Evolutionary conservation across 2,329 filamentous ascomycete species (phyloP).

Genomic region (Epicoccum nigrum): DNA sequence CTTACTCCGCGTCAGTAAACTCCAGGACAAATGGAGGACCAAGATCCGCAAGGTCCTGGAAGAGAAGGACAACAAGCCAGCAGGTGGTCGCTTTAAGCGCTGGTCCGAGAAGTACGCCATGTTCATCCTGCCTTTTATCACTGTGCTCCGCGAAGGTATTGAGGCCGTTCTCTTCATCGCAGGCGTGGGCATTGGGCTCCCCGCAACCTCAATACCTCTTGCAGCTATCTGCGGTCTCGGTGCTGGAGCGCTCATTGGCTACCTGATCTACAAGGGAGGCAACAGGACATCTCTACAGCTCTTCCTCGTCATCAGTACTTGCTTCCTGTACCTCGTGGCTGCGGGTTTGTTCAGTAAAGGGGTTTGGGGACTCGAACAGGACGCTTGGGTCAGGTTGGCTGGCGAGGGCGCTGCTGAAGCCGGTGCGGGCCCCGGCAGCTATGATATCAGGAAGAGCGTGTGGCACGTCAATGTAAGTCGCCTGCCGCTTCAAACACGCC

Average conservation of each 20-base stretch:
- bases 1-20: slow-evolving; percentile 79
- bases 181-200: slow-evolving; percentile 77
- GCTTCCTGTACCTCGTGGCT: slow-evolving; percentile 82
- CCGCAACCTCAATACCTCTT: slow-evolving; percentile 77
- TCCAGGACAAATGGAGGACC: slow-evolving; percentile 85
- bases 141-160: slow-evolving; percentile 83
- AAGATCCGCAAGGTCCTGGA: slow-evolving; percentile 77
- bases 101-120: slow-evolving; percentile 81
- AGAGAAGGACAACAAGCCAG: slow-evolving; percentile 53
- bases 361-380: slow-evolving; percentile 75
- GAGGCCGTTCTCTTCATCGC: slow-evolving; percentile 88
- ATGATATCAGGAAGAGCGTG: slow-evolving; percentile 77
- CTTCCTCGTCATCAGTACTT: slow-evolving; percentile 83
- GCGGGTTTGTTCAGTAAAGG: slow-evolving; percentile 80
- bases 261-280: slow-evolving; percentile 76
- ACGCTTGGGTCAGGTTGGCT: slow-evolving; percentile 69
- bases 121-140: slow-evolving; percentile 86
- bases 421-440: slow-evolving; percentile 73
- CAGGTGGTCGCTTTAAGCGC: slow-evolving; percentile 60
- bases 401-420: slow-evolving; percentile 68
- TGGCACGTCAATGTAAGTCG: slow-evolving; percentile 79
- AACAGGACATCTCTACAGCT: slow-evolving; percentile 70
- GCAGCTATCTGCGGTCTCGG: slow-evolving; percentile 74
- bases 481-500: not conserved
- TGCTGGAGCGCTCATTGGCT: slow-evolving; percentile 72